Evolutionary conservation across 106 monocot species (phyloP).

Genomic region (Acanthochlamys bracteata): DNA sequence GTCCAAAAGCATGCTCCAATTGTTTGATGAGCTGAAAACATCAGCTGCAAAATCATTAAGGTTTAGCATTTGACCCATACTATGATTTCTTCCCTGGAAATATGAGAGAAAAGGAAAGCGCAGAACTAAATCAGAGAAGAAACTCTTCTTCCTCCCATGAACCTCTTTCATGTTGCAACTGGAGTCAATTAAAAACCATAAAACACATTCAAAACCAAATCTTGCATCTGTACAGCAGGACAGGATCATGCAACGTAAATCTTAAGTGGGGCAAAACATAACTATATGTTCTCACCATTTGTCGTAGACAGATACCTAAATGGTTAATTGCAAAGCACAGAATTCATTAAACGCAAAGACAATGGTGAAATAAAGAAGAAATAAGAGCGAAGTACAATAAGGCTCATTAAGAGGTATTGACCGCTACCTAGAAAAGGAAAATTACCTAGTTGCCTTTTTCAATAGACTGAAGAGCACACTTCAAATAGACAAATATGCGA

Average conservation of each 20-base stretch:
- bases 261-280: background rate
- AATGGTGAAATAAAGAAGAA: too few species aligned
- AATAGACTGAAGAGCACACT: too few species aligned
- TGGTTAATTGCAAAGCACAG: background rate
- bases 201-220: constrained; percentile 12
- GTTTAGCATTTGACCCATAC: background rate
- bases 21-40: too few species aligned
- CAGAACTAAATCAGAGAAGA: background rate
- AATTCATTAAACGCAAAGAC: too few species aligned
- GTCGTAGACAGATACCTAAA: background rate
- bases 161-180: background rate
- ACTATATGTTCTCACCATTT: background rate
- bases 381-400: too few species aligned
- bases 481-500: too few species aligned
- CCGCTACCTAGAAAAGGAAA: too few species aligned
- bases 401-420: too few species aligned
- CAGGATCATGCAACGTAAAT: background rate
- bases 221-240: constrained; percentile 39
- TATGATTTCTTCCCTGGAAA: background rate
- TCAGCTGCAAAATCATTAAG: background rate
- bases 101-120: background rate
- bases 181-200: background rate
- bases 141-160: background rate
- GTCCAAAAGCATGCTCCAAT: too few species aligned
- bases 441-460: too few species aligned